Percentiles rank a stretch among this genome's conserved stretches.
Evolutionary conservation across 2,329 filamentous ascomycete species (phyloP).

Genomic region (Beauveria scarabaeidicola): DNA sequence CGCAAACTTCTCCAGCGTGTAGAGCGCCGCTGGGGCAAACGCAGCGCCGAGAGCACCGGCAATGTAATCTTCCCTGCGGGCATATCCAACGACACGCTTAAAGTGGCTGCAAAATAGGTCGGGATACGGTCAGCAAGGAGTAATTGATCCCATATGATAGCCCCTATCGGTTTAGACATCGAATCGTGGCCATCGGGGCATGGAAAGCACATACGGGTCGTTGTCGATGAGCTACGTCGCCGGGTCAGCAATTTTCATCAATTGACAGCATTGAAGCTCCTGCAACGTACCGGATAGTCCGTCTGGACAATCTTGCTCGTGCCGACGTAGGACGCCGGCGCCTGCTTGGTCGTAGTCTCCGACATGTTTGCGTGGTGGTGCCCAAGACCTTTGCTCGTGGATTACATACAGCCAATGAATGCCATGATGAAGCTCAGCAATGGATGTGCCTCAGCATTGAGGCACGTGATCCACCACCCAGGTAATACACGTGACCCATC

Average conservation of each 20-base stretch:
- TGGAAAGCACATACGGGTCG: slow-evolving; percentile 64
- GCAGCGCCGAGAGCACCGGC: slow-evolving; percentile 59
- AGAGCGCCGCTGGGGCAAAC: slow-evolving; percentile 65
- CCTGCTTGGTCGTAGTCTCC: slow-evolving; percentile 30
- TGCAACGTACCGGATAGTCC: slow-evolving; percentile 70
- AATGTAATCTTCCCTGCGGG: slow-evolving; percentile 74
- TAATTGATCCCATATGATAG: neutral
- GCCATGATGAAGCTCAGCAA: slow-evolving; percentile 16
- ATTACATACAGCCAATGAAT: slow-evolving; percentile 13
- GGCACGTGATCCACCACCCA: slow-evolving; percentile 22
- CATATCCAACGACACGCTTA: slow-evolving; percentile 81
- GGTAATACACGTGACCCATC: slow-evolving; percentile 8
- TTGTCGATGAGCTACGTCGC: slow-evolving; percentile 84
- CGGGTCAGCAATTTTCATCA: slow-evolving; percentile 17
- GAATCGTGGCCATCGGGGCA: slow-evolving; percentile 8
- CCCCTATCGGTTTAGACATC: neutral
- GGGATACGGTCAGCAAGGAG: slow-evolving; percentile 16
- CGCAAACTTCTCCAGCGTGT: slow-evolving; percentile 72
- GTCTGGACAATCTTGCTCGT: slow-evolving; percentile 68
- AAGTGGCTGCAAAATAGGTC: slow-evolving; percentile 58
- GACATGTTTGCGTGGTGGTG: slow-evolving; percentile 27
- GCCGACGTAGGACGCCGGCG: slow-evolving; percentile 27
- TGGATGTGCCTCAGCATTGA: slow-evolving; percentile 22
- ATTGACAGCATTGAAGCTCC: slow-evolving; percentile 17
- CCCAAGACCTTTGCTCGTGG: slow-evolving; percentile 18